These are phyloP conservation scores for Ascocoryne sarcoides DNA, from an alignment of 2,329 filamentous ascomycete species.

Conservation along the genomic window DNA sequence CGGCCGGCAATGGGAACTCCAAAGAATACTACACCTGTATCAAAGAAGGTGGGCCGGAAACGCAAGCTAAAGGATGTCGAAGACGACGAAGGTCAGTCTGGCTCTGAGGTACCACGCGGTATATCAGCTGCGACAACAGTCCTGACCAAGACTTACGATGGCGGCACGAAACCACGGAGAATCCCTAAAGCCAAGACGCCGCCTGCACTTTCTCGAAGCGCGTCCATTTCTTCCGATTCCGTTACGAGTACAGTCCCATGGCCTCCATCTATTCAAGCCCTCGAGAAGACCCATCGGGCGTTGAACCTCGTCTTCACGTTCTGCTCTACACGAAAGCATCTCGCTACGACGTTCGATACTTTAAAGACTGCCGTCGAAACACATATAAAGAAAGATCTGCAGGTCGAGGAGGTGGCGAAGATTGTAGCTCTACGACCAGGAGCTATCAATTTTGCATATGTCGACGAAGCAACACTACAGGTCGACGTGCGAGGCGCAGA, in stretches of 20 bases:
- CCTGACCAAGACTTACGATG: slow-evolving; percentile 49
- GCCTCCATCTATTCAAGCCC: slow-evolving; percentile 63
- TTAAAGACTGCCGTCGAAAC: slow-evolving; percentile 77
- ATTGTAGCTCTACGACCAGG: slow-evolving; percentile 71
- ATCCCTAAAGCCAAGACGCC: slow-evolving; percentile 29
- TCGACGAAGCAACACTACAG: slow-evolving; percentile 76
- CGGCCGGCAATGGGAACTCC: no score
- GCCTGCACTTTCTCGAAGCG: slow-evolving; percentile 16
- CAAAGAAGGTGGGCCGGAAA: slow-evolving; percentile 33
- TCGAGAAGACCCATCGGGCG: slow-evolving; percentile 72
- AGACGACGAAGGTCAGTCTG: slow-evolving; percentile 10
- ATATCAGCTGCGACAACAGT: slow-evolving; percentile 31
- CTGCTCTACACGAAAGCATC: slow-evolving; percentile 83
- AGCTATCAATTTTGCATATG: slow-evolving; percentile 74
- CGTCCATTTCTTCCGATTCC: slow-evolving; percentile 18
- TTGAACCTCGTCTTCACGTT: slow-evolving; percentile 93
- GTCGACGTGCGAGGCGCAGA: slow-evolving; percentile 66
- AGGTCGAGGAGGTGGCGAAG: slow-evolving; percentile 70
- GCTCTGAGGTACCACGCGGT: slow-evolving; percentile 1
- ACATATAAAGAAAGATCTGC: slow-evolving; percentile 64
- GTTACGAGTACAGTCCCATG: slow-evolving; percentile 38
- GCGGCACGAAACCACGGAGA: slow-evolving; percentile 38
- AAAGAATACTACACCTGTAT: no score
- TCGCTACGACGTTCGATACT: slow-evolving; percentile 85
- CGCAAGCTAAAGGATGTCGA: slow-evolving; percentile 31